Evolutionary conservation across 1,284 basidiomycete genomes (phyloP), one percentile per base, ranked within the genome.

Genomic region (Boletellus deceptivus): DNA sequence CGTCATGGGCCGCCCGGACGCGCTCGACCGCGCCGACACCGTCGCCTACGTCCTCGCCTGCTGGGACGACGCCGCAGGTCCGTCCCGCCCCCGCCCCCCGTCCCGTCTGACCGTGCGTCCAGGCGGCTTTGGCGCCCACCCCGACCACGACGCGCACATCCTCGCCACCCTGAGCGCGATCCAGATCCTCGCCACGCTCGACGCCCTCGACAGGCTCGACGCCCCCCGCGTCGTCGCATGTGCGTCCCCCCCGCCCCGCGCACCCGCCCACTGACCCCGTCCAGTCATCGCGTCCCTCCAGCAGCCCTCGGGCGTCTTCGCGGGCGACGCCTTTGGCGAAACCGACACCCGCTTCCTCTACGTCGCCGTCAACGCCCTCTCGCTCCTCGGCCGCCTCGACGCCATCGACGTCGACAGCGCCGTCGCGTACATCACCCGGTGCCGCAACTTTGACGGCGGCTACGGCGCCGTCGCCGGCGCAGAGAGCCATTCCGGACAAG

Each of bases 401-500:
- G 73, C 80, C 34, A 69, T 90, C 38, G 80, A 85, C 55, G 71
- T 76, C 35, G 82, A 86, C 34, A 79, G 78, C 56, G 86, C 92
- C 0, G 79, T 92, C 7, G 74, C 70, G 3, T 93, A 95, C 68
- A 81, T 99, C 39, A 65, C 75, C 13, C 73, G 78, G 33, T 97
- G 95, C 69, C 79, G 78, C 63, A 99, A 99, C 68, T 96, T 94
- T 65, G 96, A 99, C 66, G 95, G 95, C 4, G 96, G 94, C 0
- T 99, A 97, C 61, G 96, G 96, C 11, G 84, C 79, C 36, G 71
- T 75, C 18, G 78, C 83, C 9, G 96, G 94, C 0, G 93, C 91
- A 1, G 96, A 99, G 72, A 93, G 88, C 57, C 96, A 98, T 72
- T 84, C 94, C 7, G 91, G 80, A 0, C 92, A 95, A 80, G 91